Base-by-base conservation (phyloP, 2,329 filamentous ascomycete genomes). In the Blumeria hordei region DNA sequence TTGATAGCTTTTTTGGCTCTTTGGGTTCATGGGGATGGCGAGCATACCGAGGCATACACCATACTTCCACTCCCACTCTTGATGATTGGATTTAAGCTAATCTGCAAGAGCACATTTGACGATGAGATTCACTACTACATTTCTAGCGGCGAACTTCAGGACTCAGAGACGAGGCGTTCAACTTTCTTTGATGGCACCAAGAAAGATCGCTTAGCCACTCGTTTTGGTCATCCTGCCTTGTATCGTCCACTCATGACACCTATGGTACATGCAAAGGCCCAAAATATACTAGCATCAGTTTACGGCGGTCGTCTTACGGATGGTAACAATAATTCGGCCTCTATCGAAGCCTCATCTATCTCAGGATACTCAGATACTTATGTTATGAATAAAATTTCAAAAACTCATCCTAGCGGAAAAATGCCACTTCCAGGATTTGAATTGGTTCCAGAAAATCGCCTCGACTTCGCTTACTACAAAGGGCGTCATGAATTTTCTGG, bases 251-350 rank as follows among this genome's bases (percentile, higher is more conserved):
- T 96, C 18, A 88, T 90, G 62, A 94, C 88, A 0, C 90, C 90
- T 2, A 95, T 96, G 88, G 90, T 96, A 3, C 83, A 93, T 62
- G 83, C 86, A 55, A 94, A 85, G 68, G 86, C 87, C 2, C 85
- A 92, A 63, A 88, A 92, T 57, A 75, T 92, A 43, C 74, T 98
- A 9, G 81, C 83, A n/a, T 78, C 84, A 45, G 75, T 98, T 53
- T 95, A 95, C 66, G 80, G 80, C 28, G 90, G 88, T 10, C 81
- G 90, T 4, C 69, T 94, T 28, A 75, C 74, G 2, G 81, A 87
- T 56, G 4, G 21, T 28, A 76, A 78, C 1, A 74, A 79, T 33
- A 76, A 78, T 32, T 73, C 72, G 1, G 74, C 73, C n/a, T 71
- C 74, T 0, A 71, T 73, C 55, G 74, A 81, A 54, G 68, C 72